Base-by-base conservation (phyloP, 2,329 filamentous ascomycete species). In the Coniochaeta hoffmannii region DNA sequence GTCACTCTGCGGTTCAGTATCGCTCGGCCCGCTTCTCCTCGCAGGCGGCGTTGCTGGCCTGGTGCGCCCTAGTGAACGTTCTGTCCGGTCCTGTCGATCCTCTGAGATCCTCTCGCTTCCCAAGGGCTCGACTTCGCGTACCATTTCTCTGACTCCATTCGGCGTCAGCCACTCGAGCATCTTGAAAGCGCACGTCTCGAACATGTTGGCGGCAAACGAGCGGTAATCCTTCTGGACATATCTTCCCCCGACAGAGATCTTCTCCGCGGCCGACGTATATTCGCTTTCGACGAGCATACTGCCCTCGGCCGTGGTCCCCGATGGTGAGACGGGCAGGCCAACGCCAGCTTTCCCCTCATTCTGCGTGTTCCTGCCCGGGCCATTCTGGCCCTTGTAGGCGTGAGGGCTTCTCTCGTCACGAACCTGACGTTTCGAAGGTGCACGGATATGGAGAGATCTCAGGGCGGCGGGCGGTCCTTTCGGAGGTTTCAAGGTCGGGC, bases 81-180 rank as follows among this genome's bases (percentile, higher is more conserved):
- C 17, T 41, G 6, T 41, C 8, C 17, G 36, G 4, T 22, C 17
- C 22, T 41, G 17, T 22, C 22, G 36, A 22, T 22, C 22, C 17
- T 22, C 36, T 9, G 22, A 10, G 15, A 19, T 19, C 15, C 17
- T 19, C 8, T 41, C n/a, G 15, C 15, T 9, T 22, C 36, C 36
- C 8, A 4, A 3, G 10, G 41, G 49, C n/a, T 51, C 49, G 22
- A n/a, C 28, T 5, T 51, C 8, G 15, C 72, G 64, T 1, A 73
- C 71, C 69, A 83, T 76, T 10, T 73, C 71, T 19, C 76, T 74
- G 4, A 83, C 65, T n/a, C 75, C 78, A 55, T 75, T 75, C 0
- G 83, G 83, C 1, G 83, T 83, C n/a, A 88, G 70, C 84, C 83
- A 88, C 65, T 88, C 85, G 3, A 88, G 63, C 82, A 87, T 87